Percentiles rank a stretch among this genome's conserved stretches.
Conservation (phyloP, 192 early-diverging fungal genomes). For the Linnemannia zychae region DNA sequence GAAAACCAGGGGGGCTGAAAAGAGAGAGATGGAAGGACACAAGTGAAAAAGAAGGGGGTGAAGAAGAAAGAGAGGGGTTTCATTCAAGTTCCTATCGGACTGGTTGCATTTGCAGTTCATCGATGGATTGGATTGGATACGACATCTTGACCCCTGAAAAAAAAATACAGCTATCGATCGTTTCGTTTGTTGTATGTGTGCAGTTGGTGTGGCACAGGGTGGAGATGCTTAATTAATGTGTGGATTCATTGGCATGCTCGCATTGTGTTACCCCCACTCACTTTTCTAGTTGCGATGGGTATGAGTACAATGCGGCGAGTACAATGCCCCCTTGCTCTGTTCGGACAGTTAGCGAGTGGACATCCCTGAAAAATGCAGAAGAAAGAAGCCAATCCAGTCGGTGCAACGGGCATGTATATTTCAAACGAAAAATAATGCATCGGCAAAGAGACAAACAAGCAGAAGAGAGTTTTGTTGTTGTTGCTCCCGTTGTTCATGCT, state of each 20-base stretch:
- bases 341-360: too few relatives aligned
- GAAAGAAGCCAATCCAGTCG: not conserved
- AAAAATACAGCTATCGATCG: too few relatives aligned
- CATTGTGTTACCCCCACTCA: too few relatives aligned
- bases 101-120: not conserved
- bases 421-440: not conserved
- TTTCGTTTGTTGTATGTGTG: too few relatives aligned
- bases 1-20: not conserved
- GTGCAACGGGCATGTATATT: not conserved
- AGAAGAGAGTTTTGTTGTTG: too few relatives aligned
- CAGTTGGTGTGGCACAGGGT: not conserved
- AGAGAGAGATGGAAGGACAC: not conserved
- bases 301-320: too few relatives aligned
- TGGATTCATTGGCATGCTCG: too few relatives aligned
- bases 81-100: not conserved
- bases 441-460: not conserved
- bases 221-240: not conserved
- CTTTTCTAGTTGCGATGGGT: too few relatives aligned
- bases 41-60: too few relatives aligned
- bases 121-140: too few relatives aligned
- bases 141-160: not conserved
- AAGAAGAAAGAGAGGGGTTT: not conserved
- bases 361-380: too few relatives aligned
- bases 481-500: not conserved
- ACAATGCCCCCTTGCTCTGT: too few relatives aligned